Conservation (phyloP, 768 basidiomycete species). For the Amanita subjunquillea region DNA sequence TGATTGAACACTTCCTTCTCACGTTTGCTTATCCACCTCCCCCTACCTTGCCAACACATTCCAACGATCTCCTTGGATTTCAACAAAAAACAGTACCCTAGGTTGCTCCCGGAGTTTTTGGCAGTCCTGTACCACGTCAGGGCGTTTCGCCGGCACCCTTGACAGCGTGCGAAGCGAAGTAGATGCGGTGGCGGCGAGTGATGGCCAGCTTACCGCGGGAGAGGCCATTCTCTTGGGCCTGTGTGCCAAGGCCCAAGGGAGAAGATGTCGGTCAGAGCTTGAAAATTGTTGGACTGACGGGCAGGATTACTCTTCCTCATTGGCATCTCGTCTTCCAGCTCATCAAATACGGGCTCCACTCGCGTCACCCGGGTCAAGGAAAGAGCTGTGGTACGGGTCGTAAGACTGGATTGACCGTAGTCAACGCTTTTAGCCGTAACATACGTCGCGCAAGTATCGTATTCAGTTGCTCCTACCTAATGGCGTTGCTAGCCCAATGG, state of each 20-base stretch:
- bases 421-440: not conserved
- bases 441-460: not conserved
- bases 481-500: not conserved
- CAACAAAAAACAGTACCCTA: constrained; percentile 13
- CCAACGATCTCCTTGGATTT: not conserved
- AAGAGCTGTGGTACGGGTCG: not conserved
- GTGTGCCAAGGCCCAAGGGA: not conserved
- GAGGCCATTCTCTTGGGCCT: constrained; percentile 19
- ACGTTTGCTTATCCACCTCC: constrained; percentile 21
- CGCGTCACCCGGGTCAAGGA: not conserved
- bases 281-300: not conserved
- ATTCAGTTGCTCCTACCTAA: not conserved
- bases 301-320: not conserved
- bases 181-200: not conserved
- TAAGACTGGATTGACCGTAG: not conserved
- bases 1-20: constrained; percentile 28
- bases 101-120: constrained; percentile 14
- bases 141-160: not conserved
- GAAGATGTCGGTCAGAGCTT: constrained; percentile 1
- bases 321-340: not conserved
- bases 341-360: not conserved
- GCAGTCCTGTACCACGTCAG: not conserved
- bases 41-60: not conserved
- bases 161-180: not conserved
- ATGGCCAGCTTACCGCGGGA: constrained; percentile 12